A percentile compares a stretch with the other conserved stretches of the same genome.
phyloP scores from a whole-genome alignment of 2,329 filamentous ascomycete species.

The Colletotrichum gigasporum region DNA sequence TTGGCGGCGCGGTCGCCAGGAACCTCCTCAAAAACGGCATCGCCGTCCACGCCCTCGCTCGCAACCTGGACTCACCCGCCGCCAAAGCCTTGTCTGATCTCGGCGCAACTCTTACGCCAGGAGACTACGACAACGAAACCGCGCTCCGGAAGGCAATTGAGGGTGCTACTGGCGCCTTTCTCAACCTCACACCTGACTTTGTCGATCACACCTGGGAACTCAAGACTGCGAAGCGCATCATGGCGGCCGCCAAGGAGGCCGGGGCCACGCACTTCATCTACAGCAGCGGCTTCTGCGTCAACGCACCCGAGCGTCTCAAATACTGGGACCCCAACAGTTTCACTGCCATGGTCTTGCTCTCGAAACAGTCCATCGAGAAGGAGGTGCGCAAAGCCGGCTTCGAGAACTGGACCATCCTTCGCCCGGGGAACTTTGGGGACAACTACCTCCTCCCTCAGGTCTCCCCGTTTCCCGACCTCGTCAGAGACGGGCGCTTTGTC shows the following conservation, averaged over 20 bases:
- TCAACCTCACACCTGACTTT: constrained; percentile 45
- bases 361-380: constrained; percentile 54
- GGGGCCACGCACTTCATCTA: constrained; percentile 49
- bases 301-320: constrained; percentile 39
- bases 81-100: constrained; percentile 40
- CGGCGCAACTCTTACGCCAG: constrained; percentile 44
- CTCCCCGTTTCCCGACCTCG: constrained; percentile 49
- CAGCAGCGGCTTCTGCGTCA: constrained; percentile 43
- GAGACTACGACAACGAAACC: constrained; percentile 44
- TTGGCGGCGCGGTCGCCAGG: constrained; percentile 47
- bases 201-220: constrained; percentile 40
- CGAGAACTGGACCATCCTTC: constrained; percentile 57
- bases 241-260: constrained; percentile 47
- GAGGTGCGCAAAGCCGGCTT: constrained; percentile 47
- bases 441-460: constrained; percentile 57
- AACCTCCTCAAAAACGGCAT: constrained; percentile 42
- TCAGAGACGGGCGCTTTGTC: constrained; percentile 46
- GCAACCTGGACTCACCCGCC: constrained; percentile 40
- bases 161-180: constrained; percentile 43
- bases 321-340: constrained; percentile 39
- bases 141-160: constrained; percentile 41
- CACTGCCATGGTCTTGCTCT: constrained; percentile 41
- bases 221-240: constrained; percentile 40
- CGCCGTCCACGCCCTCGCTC: constrained; percentile 42
- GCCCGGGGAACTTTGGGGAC: constrained; percentile 60